Conservation (phyloP, 1,284 basidiomycete species). For the Porogramme epimiltina region DNA sequence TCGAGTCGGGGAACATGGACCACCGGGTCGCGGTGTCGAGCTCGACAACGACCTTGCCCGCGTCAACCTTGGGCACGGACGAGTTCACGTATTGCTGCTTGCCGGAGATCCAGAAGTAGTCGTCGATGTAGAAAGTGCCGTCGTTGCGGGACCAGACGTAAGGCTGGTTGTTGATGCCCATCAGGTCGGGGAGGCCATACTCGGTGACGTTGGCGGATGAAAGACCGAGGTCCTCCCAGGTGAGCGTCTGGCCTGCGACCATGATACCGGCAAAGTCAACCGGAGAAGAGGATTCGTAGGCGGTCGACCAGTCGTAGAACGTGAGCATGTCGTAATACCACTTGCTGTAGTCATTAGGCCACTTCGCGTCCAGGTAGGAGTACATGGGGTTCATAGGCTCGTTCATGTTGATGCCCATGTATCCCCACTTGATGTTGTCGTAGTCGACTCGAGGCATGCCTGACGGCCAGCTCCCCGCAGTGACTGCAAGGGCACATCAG, state of each 20-base stretch:
- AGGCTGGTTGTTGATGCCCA: constrained; percentile 15
- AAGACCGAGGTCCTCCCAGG: constrained; percentile 16
- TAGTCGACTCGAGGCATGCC: constrained; percentile 3
- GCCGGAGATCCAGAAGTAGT: constrained; percentile 12
- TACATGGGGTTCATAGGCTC: constrained; percentile 15
- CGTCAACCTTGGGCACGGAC: constrained; percentile 9
- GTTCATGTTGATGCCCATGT: constrained; percentile 18
- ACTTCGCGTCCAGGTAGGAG: constrained; percentile 17
- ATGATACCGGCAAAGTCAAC: constrained; percentile 18
- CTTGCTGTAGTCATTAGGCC: constrained; percentile 12
- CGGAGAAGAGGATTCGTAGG: background rate
- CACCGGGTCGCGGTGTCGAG: constrained; percentile 10
- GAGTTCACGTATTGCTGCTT: constrained; percentile 6
- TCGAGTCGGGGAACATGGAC: constrained; percentile 11
- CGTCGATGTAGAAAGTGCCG: constrained; percentile 18
- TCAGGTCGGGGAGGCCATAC: constrained; percentile 16
- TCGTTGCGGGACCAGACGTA: constrained; percentile 13
- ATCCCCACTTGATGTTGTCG: constrained; percentile 3
- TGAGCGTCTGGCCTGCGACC: constrained; percentile 11
- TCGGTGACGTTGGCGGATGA: constrained; percentile 5
- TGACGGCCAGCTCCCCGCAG: constrained; percentile 10
- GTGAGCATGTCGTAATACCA: constrained; percentile 21
- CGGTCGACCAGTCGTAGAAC: constrained; percentile 15
- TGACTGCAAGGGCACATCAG: background rate
- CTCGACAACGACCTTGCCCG: constrained; percentile 12